Conservation (phyloP, 2,329 filamentous ascomycete species). For the Calonectria ilicicola region DNA sequence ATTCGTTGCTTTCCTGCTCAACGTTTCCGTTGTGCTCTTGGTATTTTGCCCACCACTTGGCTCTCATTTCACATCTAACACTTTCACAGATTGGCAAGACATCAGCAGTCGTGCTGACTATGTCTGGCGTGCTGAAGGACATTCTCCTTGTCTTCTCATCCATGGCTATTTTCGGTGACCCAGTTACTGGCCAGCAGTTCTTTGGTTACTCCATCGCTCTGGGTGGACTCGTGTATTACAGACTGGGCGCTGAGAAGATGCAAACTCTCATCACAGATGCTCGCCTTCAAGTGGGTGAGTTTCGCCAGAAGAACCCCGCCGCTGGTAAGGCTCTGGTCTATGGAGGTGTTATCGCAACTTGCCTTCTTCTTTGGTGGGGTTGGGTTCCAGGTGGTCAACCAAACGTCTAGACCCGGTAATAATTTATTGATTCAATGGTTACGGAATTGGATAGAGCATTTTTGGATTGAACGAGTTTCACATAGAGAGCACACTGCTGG, state of each 20-base stretch:
- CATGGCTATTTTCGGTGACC: constrained; percentile 21
- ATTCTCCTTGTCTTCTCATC: constrained; percentile 22
- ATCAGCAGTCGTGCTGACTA: constrained; percentile 21
- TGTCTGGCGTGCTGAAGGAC: constrained; percentile 23
- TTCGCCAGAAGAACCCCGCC: constrained; percentile 19
- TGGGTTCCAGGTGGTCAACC: not conserved
- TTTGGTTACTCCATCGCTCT: constrained; percentile 24
- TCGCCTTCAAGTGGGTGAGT: constrained; percentile 14
- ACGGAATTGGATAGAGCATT: not conserved
- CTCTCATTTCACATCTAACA: not conserved
- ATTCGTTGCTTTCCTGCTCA: constrained; percentile 22
- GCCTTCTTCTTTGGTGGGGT: constrained; percentile 1
- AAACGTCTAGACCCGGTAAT: not conserved
- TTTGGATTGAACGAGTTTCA: not conserved
- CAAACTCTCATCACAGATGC: constrained; percentile 4
- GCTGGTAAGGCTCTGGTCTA: not conserved
- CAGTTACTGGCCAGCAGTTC: constrained; percentile 22
- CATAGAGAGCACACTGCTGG: not conserved
- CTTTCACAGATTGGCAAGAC: constrained; percentile 18
- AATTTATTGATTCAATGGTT: not conserved
- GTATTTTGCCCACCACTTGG: not conserved
- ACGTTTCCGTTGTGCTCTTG: constrained; percentile 23
- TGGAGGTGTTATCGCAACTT: not conserved
- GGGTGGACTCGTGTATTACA: constrained; percentile 18
- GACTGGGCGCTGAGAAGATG: constrained; percentile 18